Evolutionary conservation across 1,139 yeast genomes (phyloP), one percentile per base, ranked within the genome.

Genomic region (Hemisphaericaspora xylofermentans): DNA sequence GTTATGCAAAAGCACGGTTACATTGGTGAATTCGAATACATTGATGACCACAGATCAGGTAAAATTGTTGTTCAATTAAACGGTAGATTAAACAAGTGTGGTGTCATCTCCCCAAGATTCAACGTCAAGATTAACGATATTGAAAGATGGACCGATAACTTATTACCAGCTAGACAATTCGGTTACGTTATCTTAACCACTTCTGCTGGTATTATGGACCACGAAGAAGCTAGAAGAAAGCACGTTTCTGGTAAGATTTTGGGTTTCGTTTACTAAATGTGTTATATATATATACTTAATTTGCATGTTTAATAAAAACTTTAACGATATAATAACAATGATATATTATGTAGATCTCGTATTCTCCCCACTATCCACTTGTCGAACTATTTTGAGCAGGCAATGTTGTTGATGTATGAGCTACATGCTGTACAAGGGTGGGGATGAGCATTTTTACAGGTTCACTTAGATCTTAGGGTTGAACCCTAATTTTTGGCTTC

Each of bases 161-260:
- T 91, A 68, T 80, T 91, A 67, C 98, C 98, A 66, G 95, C 98
- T 54, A 88, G 98, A 85, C 98, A 91, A 76, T 91, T 91, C 65
- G 98, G 98, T 78, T 89, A 77, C 77, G 91, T 91, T 65, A 86
- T 91, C 71, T 82, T 91, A 67, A 91, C 98, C 71, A 93, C 98
- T 60, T 93, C 98, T 62, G 96, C 98, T 62, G 98, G 98, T 76
- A 93, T 93, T 62, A 89, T 93, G 96, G 98, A 93, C 80, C 98
- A 93, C 78, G 98, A 93, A 79, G 98, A 93, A 80, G 98, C 98
- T 61, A 89, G 97, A 84, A 87, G 98, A 84, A 93, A 93, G 87
- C 98, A 93, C 75, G 98, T 91, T 61, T 88, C 97, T 60, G 98
- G 98, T 73, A 91, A 91, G 78, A 84, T 91, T 66, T 82, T 91